These are phyloP conservation scores for Phellinidium pouzarii DNA, from an alignment of 1,284 basidiomycete species.

Conservation along the genomic window DNA sequence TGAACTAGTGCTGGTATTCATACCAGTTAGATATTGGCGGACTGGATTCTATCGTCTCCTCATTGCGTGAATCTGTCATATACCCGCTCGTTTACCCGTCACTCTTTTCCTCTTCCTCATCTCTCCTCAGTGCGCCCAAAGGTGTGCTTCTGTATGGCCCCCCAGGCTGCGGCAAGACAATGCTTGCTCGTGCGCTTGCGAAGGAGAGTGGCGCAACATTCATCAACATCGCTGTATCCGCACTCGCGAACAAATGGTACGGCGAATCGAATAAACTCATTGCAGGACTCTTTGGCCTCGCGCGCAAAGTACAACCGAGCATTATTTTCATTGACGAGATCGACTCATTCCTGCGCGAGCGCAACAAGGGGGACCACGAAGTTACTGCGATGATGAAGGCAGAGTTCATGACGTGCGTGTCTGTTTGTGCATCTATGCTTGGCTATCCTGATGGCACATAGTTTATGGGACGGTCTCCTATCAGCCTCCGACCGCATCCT, in stretches of 20 bases:
- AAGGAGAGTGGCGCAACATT: conserved; percentile 97
- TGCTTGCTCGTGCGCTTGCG: conserved; percentile 92
- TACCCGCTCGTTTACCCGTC: conserved; percentile 92
- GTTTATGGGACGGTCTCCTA: conserved; percentile 95
- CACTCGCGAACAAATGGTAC: conserved; percentile 91
- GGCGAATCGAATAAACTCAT: conserved; percentile 99
- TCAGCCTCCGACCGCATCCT: conserved; percentile 82
- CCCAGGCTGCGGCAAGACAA: conserved; percentile 91
- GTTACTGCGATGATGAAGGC: conserved; percentile 99
- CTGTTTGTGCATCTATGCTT: conserved; percentile 2
- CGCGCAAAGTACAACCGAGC: conserved; percentile 65
- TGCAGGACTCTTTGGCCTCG: conserved; percentile 75
- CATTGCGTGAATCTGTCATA: conserved; percentile 92
- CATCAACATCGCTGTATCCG: conserved; percentile 81
- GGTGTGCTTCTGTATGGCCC: conserved; percentile 87
- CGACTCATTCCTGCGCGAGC: conserved; percentile 86
- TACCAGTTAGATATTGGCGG: conserved; percentile 78
- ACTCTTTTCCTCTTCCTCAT: conserved; percentile 73
- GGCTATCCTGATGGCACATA: conserved; percentile 28
- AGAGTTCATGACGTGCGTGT: conserved; percentile 93
- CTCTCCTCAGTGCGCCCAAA: conserved; percentile 67
- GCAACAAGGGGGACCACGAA: conserved; percentile 88
- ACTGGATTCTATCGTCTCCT: conserved; percentile 86
- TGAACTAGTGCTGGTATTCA: conserved; percentile 3
- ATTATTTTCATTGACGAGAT: conserved; percentile 85